These are phyloP conservation scores for Solidago caesia DNA, from an alignment of 129 eudicot genomes.

Conservation along the genomic window DNA sequence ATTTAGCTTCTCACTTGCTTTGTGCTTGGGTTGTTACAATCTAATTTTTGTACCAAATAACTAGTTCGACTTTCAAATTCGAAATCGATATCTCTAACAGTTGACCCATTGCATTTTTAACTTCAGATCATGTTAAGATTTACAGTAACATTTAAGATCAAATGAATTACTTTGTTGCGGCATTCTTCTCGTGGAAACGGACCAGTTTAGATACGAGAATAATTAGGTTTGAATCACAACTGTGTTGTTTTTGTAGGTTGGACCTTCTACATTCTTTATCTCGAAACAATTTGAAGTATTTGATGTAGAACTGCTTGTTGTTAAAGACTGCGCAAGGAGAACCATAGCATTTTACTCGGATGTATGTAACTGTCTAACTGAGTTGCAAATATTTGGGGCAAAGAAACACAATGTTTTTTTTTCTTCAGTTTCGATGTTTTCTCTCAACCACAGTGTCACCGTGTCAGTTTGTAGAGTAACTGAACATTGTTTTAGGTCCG, in stretches of 20 bases:
- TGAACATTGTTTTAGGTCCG: constrained; percentile 16
- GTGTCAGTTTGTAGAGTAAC: constrained; percentile 14
- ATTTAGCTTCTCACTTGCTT: not conserved
- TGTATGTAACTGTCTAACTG: constrained; percentile 73
- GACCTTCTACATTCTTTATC: constrained; percentile 95
- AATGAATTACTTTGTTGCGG: not conserved
- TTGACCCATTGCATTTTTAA: not conserved
- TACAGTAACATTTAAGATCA: not conserved
- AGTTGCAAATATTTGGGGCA: constrained; percentile 13
- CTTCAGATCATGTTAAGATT: not conserved
- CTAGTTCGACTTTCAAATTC: constrained; percentile 16
- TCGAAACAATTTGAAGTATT: constrained; percentile 96
- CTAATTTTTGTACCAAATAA: not conserved
- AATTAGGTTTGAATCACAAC: constrained; percentile 8
- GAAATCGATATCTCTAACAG: not conserved
- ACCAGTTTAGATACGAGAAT: no score
- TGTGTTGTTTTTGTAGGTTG: constrained; percentile 57
- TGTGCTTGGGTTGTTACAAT: not conserved
- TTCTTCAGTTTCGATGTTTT: not conserved
- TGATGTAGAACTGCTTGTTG: constrained; percentile 74
- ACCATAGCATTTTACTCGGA: constrained; percentile 93
- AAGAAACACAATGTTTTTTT: constrained; percentile 1
- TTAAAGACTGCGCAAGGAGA: constrained; percentile 85
- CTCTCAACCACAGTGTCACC: not conserved
- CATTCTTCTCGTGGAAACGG: not conserved